Conservation (phyloP, 177 flowering plant species). For the Vitis hybrid region DNA sequence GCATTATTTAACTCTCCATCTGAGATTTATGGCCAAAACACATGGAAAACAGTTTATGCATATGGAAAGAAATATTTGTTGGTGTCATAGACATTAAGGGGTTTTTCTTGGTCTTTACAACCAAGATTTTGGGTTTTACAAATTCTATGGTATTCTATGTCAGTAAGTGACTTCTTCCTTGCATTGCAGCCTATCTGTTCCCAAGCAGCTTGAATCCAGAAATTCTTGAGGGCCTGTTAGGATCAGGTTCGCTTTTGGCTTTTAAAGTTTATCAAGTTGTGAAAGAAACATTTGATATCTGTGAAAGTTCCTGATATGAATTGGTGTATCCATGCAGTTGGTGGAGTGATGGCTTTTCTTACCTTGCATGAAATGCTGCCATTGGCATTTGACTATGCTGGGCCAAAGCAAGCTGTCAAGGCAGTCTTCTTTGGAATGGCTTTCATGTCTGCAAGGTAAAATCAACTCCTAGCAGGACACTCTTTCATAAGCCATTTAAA, state of each 20-base stretch:
- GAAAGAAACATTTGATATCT: background rate
- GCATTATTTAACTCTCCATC: no score
- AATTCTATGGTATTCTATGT: background rate
- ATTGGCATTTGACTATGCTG: constrained; percentile 94
- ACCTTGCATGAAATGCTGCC: constrained; percentile 99
- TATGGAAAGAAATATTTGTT: background rate
- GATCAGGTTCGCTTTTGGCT: constrained; percentile 58
- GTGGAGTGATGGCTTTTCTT: constrained; percentile 98
- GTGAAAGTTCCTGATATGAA: background rate
- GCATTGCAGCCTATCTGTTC: constrained; percentile 78
- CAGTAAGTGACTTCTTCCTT: background rate
- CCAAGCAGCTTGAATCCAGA: constrained; percentile 91
- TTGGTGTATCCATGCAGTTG: constrained; percentile 50
- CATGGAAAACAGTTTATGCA: no score
- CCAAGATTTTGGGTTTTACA: background rate
- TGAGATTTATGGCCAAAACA: background rate
- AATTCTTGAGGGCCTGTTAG: constrained; percentile 90
- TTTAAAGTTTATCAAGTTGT: background rate
- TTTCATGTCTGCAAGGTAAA: constrained; percentile 97
- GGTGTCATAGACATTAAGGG: no score
- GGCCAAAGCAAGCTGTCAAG: constrained; percentile 91
- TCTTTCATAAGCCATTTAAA: no score
- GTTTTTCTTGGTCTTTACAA: background rate
- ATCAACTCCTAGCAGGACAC: background rate
- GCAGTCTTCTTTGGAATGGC: constrained; percentile 98